Evolutionary conservation across 2,329 filamentous ascomycete genomes (phyloP).

Genomic region (Metarhizium rileyi): DNA sequence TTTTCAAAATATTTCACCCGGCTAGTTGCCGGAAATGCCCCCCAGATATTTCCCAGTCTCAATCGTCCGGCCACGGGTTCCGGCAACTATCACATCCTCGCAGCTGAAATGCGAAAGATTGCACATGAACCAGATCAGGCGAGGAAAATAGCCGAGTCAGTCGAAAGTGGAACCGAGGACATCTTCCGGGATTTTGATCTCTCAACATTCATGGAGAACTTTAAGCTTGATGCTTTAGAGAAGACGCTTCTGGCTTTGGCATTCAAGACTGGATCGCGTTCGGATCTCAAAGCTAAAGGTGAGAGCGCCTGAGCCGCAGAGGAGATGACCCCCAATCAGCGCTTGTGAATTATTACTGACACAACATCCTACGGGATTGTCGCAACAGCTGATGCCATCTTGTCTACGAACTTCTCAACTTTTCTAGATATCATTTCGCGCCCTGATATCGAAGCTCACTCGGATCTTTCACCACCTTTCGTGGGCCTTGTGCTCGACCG

Average conservation of each 20-base stretch:
- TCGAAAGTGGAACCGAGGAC: slow-evolving; percentile 84
- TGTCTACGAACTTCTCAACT: slow-evolving; percentile 67
- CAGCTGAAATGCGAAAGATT: slow-evolving; percentile 79
- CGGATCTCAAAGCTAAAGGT: slow-evolving; percentile 88
- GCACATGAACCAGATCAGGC: slow-evolving; percentile 72
- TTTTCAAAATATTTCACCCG: slow-evolving; percentile 93
- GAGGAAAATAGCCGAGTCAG: slow-evolving; percentile 82
- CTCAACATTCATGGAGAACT: slow-evolving; percentile 91
- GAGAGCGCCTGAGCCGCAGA: slow-evolving; percentile 15
- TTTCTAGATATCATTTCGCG: slow-evolving; percentile 70
- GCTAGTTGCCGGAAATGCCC: slow-evolving; percentile 81
- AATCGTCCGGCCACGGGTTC: slow-evolving; percentile 64
- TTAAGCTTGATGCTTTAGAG: slow-evolving; percentile 80
- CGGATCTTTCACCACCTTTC: slow-evolving; percentile 58
- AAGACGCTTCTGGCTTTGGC: slow-evolving; percentile 83
- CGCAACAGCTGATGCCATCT: slow-evolving; percentile 69
- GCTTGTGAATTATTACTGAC: background rate
- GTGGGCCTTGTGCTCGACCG: slow-evolving; percentile 76
- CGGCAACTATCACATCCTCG: slow-evolving; percentile 75
- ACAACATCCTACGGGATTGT: background rate
- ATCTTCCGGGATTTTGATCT: slow-evolving; percentile 94
- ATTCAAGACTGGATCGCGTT: slow-evolving; percentile 72
- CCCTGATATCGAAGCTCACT: slow-evolving; percentile 51
- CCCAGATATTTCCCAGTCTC: slow-evolving; percentile 77
- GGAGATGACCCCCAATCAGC: background rate